Conservation (phyloP, 768 basidiomycete genomes). For the Boletus sp. region DNA sequence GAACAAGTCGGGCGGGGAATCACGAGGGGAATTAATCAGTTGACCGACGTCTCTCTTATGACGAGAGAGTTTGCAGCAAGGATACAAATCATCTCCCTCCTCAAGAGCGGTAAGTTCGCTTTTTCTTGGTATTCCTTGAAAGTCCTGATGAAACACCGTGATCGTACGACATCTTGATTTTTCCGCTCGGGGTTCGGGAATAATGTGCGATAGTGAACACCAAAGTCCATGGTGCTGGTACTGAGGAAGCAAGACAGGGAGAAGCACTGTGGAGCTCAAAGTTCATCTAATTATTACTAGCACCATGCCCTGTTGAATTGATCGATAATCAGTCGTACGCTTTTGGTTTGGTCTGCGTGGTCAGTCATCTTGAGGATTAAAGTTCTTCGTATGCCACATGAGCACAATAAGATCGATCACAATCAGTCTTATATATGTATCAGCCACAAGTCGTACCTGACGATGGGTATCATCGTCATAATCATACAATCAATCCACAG, state of each 20-base stretch:
- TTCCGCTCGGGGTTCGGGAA: neutral
- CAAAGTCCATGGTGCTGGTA: constrained; percentile 45
- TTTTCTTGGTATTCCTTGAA: neutral
- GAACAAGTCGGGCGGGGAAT: constrained; percentile 47
- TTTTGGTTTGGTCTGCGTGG: neutral
- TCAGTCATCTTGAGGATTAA: neutral
- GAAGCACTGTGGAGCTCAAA: constrained; percentile 54
- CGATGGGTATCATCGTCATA: neutral
- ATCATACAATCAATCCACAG: neutral
- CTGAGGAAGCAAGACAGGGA: constrained; percentile 47
- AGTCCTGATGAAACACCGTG: constrained; percentile 1
- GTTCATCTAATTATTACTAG: constrained; percentile 35
- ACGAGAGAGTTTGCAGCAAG: constrained; percentile 52
- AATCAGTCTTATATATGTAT: neutral
- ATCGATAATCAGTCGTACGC: neutral
- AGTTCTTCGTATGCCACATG: neutral
- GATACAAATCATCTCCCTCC: constrained; percentile 51
- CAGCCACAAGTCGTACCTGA: neutral
- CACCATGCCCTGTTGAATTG: neutral
- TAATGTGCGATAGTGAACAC: constrained; percentile 37
- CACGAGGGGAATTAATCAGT: constrained; percentile 48
- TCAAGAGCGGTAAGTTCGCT: constrained; percentile 45
- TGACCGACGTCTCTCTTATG: constrained; percentile 47
- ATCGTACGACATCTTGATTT: neutral
- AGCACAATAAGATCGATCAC: constrained; percentile 7